phyloP scores from a whole-genome alignment of 2,329 filamentous ascomycete genomes.

The Trichoderma harzianum region DNA sequence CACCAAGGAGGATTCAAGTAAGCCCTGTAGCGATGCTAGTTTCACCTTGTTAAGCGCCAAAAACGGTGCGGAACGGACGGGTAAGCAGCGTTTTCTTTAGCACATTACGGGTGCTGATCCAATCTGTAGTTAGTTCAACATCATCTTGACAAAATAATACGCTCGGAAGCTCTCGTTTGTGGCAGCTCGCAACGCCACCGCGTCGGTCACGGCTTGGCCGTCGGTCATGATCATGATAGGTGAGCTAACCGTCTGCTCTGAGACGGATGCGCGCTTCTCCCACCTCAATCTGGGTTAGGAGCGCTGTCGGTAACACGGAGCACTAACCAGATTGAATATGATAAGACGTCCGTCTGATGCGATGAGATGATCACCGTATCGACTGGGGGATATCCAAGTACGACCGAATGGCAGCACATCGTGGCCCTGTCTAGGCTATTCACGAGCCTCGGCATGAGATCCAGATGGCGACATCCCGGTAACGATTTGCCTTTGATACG shows the following conservation, averaged over 20 bases:
- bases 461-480: not conserved
- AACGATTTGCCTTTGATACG: not conserved
- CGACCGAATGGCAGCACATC: not conserved
- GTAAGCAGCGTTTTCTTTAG: not conserved
- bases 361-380: not conserved
- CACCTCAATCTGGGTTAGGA: not conserved
- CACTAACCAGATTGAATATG: not conserved
- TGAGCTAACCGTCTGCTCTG: not conserved
- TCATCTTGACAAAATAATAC: not conserved
- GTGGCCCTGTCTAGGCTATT: not conserved
- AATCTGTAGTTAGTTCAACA: not conserved
- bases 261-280: not conserved
- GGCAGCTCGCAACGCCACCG: not conserved
- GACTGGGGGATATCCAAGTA: not conserved
- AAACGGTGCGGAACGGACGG: slow-evolving; percentile 1
- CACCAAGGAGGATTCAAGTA: not conserved
- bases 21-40: not conserved
- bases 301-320: not conserved
- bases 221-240: slow-evolving; percentile 14
- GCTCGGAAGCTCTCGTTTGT: not conserved
- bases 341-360: not conserved
- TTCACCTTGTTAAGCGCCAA: not conserved
- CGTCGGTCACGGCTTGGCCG: slow-evolving; percentile 9
- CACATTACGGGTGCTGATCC: not conserved
- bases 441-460: not conserved